Conservation (phyloP, 257 asterid genomes). For the Scutellaria barbata region DNA sequence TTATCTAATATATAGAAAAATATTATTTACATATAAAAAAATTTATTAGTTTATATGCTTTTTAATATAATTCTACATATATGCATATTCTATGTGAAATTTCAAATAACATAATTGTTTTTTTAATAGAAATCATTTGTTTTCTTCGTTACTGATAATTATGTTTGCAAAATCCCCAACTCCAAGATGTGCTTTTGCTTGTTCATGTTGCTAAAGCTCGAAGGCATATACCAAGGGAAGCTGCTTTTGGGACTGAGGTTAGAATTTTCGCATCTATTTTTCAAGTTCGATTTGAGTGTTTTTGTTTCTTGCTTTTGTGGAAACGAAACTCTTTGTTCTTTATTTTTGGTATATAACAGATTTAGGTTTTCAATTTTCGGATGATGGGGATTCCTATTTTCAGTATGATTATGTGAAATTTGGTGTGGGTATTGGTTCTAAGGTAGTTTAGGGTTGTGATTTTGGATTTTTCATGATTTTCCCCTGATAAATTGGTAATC, state of each 20-base stretch:
- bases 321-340: conserved; percentile 21
- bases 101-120: too few species aligned
- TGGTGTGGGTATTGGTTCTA: conserved; percentile 28
- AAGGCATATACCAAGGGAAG: conserved; percentile 34
- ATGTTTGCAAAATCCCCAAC: conserved; percentile 25
- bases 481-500: conserved; percentile 35
- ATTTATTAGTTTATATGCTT: too few species aligned
- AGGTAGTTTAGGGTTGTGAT: conserved; percentile 9
- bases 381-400: conserved; percentile 3
- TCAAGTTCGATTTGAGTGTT: conserved; percentile 30
- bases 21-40: too few species aligned
- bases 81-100: too few species aligned
- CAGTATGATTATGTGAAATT: conserved; percentile 22
- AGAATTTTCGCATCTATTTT: conserved; percentile 25
- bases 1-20: too few species aligned
- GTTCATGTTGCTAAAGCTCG: conserved; percentile 39
- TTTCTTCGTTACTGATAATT: background rate
- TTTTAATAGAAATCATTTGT: too few species aligned
- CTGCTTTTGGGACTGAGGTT: conserved; percentile 43
- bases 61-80: too few species aligned
- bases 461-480: conserved; percentile 25
- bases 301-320: conserved; percentile 24
- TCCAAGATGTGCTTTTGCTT: conserved; percentile 30
- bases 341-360: background rate
- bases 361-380: conserved; percentile 20